A percentile compares a stretch with the other conserved stretches of the same genome.
Evolutionary conservation across 306 rosid genomes (phyloP).

Genomic region (Malus orientalis): DNA sequence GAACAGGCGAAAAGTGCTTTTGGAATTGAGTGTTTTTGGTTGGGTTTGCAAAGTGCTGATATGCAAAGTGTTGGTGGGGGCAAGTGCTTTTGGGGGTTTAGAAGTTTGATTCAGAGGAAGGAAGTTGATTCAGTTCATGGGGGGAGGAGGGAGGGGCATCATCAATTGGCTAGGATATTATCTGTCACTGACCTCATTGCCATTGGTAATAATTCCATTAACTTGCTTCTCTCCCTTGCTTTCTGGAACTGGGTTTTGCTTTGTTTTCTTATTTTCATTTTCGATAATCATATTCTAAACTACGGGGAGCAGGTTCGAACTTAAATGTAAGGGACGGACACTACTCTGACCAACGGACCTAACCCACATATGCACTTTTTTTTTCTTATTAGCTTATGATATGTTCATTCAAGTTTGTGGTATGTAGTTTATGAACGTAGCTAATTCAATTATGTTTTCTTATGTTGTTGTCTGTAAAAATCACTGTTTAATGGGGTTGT

Average conservation of each 20-base stretch:
- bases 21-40: neutral
- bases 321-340: too few species aligned
- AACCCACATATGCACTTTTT: too few species aligned
- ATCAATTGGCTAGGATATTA: constrained; percentile 48
- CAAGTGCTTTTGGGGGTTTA: constrained; percentile 19
- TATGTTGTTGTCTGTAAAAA: neutral
- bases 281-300: too few species aligned
- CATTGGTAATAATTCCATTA: constrained; percentile 35
- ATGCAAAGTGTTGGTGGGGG: constrained; percentile 9
- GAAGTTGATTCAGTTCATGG: constrained; percentile 56
- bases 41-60: neutral
- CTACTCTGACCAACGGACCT: too few species aligned
- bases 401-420: neutral
- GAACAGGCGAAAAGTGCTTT: neutral
- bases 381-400: neutral
- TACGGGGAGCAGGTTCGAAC: too few species aligned
- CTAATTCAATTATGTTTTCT: neutral
- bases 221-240: neutral
- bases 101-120: constrained; percentile 53
- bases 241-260: neutral
- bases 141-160: constrained; percentile 20
- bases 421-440: neutral
- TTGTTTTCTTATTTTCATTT: neutral
- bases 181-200: constrained; percentile 52
- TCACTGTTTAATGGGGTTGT: neutral